Percentiles rank a stretch among this genome's conserved stretches.
Conservation (phyloP, 208 protist species). For the Acanthamoeba divionensis region DNA sequence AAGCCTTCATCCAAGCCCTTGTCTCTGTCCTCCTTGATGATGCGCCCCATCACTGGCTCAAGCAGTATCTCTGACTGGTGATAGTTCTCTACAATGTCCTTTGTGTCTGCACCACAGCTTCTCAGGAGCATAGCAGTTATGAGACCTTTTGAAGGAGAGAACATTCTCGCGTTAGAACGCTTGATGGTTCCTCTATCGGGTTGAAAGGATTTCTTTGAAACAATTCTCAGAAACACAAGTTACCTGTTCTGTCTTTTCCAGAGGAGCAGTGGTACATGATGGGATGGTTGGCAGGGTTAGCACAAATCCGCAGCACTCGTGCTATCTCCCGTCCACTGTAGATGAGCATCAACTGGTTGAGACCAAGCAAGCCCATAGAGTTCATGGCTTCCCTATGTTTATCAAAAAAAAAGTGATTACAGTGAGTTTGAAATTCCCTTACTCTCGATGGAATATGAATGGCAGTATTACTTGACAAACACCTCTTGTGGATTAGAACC, state of each 20-base stretch:
- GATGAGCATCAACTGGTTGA: constrained; percentile 40
- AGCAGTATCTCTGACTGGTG: constrained; percentile 1
- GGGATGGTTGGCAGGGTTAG: constrained; percentile 6
- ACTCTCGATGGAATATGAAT: too few relatives aligned
- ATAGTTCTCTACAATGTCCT: constrained; percentile 32
- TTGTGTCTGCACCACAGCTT: constrained; percentile 7
- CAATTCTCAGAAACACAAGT: neutral
- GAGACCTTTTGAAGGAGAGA: neutral
- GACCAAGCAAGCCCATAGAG: constrained; percentile 22
- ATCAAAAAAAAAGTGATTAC: too few relatives aligned
- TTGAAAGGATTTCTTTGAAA: neutral
- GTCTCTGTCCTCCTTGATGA: neutral
- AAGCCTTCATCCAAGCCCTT: constrained; percentile 2
- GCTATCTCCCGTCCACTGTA: constrained; percentile 34
- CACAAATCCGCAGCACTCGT: constrained; percentile 22
- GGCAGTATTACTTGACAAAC: too few relatives aligned
- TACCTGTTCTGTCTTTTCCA: constrained; percentile 29
- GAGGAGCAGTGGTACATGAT: constrained; percentile 52
- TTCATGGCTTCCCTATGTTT: constrained; percentile 41
- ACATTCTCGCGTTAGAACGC: too few relatives aligned
- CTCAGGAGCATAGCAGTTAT: constrained; percentile 3
- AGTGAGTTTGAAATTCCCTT: too few relatives aligned
- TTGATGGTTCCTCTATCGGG: neutral
- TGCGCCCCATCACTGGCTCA: neutral
- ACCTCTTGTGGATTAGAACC: too few relatives aligned